phyloP scores from a whole-genome alignment of 805 yeast genomes.

The Kluyveromyces dobzhanskii region DNA sequence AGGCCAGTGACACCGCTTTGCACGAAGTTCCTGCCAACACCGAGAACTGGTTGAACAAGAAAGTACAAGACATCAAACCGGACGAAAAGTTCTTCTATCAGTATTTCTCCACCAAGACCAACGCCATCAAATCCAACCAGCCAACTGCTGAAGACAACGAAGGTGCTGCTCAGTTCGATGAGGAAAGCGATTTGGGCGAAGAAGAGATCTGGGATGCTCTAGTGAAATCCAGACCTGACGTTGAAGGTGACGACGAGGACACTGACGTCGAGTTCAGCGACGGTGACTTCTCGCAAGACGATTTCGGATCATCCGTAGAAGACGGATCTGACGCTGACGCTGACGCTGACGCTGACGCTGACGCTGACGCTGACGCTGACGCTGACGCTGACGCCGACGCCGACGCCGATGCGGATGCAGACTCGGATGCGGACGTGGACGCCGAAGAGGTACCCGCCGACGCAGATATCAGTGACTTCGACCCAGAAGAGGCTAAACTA shows the following conservation, averaged over 20 bases:
- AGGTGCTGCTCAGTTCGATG: slow-evolving; percentile 25
- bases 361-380: not conserved
- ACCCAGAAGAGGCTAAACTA: slow-evolving; percentile 27
- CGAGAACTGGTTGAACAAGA: slow-evolving; percentile 70
- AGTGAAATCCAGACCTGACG: slow-evolving; percentile 65
- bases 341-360: slow-evolving; percentile 18
- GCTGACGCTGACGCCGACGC: not conserved
- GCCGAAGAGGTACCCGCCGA: no score
- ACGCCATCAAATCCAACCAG: slow-evolving; percentile 26
- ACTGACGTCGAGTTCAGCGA: slow-evolving; percentile 39
- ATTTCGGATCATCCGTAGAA: not conserved
- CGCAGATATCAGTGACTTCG: slow-evolving; percentile 21
- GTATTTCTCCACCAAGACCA: slow-evolving; percentile 61
- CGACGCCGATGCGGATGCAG: slow-evolving; percentile 19
- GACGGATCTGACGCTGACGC: slow-evolving; percentile 15
- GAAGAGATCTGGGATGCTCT: slow-evolving; percentile 78
- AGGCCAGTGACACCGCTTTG: slow-evolving; percentile 41
- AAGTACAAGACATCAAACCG: slow-evolving; percentile 60
- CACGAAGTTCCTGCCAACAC: slow-evolving; percentile 69
- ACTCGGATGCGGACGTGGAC: slow-evolving; percentile 25
- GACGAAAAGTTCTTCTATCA: slow-evolving; percentile 85
- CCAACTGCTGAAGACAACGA: slow-evolving; percentile 29
- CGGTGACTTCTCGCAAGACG: slow-evolving; percentile 49
- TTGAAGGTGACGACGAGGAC: slow-evolving; percentile 44
- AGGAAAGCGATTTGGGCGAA: slow-evolving; percentile 45